Evolutionary conservation across 345 rosid species (phyloP), one percentile per base, ranked within the genome.

Genomic region (Dipteronia sinensis): DNA sequence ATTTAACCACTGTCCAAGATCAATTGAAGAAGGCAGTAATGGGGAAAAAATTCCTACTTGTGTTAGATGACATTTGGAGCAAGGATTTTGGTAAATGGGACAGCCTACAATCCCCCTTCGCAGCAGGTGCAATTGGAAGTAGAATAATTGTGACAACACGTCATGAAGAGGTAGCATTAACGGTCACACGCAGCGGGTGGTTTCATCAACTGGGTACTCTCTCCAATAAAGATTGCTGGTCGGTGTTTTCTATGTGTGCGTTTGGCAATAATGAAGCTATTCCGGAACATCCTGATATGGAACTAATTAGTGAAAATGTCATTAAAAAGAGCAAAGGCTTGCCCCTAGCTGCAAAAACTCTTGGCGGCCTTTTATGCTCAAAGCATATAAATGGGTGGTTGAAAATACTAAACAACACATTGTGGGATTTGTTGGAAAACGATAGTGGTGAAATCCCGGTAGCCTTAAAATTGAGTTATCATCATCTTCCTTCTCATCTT

Each of bases 401-500:
- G 5, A 1, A 20, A 1, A 8, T 59, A 42, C 10, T 73, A 20
- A 42, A 61, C 16, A 13, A 7, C 22, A 23, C 16, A 15, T 40
- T 40, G 9, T 73, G 76, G 76, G 9, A 59, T 22, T 13, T 44
- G 1, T 20, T 3, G 2, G 38, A 59, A n/a, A 20, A 59, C 0
- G 1, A 15, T 3, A n/a, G 17, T 2, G 12, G 8, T 23, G 40
- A 2, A 0, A 73, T 73, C 4, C 55, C 25, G 0, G 0, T 9
- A 7, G 55, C 10, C 7, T 42, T 22, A 7, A 58, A 13, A 15
- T 22, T 73, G 11, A 73, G 76, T 22, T 73, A 73, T n/a, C 1
- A 40, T 25, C 56, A 42, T 76, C 78, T 87, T 3, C 72, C 88
- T 5, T 42, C 77, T 0, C 80, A 69, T 47, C n/a, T 85, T 27